Evolutionary conservation across 2,329 filamentous ascomycete genomes (phyloP).

Genomic region (Sporothrix pseudoabietina): DNA sequence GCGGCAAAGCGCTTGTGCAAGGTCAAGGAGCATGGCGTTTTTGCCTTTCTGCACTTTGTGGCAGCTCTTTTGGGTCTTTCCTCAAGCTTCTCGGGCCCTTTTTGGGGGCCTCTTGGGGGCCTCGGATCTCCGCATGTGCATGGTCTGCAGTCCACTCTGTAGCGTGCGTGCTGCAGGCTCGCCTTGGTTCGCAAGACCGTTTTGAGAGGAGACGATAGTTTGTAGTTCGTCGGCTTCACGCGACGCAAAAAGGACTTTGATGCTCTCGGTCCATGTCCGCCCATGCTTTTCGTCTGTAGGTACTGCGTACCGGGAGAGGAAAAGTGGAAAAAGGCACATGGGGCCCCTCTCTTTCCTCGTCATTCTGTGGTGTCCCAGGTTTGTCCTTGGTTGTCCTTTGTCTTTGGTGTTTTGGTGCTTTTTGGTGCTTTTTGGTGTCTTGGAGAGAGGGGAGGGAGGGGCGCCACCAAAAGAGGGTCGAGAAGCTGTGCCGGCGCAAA

Average conservation of each 20-base stretch:
- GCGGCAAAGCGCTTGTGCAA: neutral
- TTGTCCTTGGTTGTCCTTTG: neutral
- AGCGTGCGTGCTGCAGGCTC: conserved; percentile 15
- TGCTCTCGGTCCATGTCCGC: neutral
- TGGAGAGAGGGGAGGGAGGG: neutral
- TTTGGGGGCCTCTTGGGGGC: neutral
- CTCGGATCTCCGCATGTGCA: conserved; percentile 9
- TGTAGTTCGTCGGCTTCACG: neutral
- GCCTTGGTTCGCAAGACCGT: neutral
- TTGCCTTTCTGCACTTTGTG: neutral
- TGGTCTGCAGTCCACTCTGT: neutral
- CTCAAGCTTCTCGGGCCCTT: neutral
- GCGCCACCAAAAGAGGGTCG: neutral
- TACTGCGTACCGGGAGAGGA: neutral
- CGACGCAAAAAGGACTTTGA: neutral
- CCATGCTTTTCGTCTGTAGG: neutral
- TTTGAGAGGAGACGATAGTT: neutral
- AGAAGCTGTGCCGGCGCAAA: conserved; percentile 9
- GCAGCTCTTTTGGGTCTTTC: neutral
- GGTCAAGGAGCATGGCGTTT: neutral
- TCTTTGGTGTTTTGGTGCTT: neutral
- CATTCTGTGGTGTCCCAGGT: neutral
- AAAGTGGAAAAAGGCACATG: conserved; percentile 17
- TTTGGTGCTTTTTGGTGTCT: neutral
- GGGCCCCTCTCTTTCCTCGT: neutral